Evolutionary conservation across 2,329 filamentous ascomycete species (phyloP), one percentile per base, ranked within the genome.

Genomic region (Colletotrichum zoysiae): DNA sequence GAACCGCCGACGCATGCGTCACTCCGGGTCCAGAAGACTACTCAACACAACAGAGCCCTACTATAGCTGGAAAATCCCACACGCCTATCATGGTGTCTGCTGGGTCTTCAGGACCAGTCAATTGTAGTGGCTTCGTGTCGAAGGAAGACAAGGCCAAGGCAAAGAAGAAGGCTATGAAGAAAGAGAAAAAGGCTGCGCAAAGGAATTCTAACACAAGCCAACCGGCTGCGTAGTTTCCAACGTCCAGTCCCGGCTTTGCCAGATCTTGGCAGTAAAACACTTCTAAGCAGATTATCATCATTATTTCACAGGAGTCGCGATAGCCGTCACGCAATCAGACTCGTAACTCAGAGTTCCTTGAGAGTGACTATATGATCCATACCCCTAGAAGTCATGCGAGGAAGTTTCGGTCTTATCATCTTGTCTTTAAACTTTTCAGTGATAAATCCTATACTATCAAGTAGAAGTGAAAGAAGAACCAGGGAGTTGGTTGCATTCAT

Each of bases 191-290:
- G 46, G 46, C 20, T 12, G 46, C 46, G 46, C 4, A n/a, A n/a
- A 7, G 5, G 3, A 30, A 4, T 0, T 14, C 30, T 3, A 12
- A 1, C 14, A 20, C 18, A n/a, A 14, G 18, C 14, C 9, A 56
- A 3, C n/a, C 4, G 20, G 51, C 2, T 35, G 9, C 9, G 7
- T 12, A n/a, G 1, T 1, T 53, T 2, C 2, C 30, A 14, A 14
- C 0, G 3, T 7, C 3, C 8, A n/a, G n/a, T 1, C 5, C 7
- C 18, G 12, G 2, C 2, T 12, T 56, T 9, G 9, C 3, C 3
- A 6, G 50, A 33, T 55, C 12, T 7, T 0, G 30, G 4, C 30
- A 11, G 16, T 16, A n/a, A 8, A n/a, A 26, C 35, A 5, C 12
- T 2, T 12, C 4, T 4, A 7, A 3, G 11, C 48, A 50, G 1